Conservation (phyloP, 306 rosid species). For the Acacia crassicarpa region DNA sequence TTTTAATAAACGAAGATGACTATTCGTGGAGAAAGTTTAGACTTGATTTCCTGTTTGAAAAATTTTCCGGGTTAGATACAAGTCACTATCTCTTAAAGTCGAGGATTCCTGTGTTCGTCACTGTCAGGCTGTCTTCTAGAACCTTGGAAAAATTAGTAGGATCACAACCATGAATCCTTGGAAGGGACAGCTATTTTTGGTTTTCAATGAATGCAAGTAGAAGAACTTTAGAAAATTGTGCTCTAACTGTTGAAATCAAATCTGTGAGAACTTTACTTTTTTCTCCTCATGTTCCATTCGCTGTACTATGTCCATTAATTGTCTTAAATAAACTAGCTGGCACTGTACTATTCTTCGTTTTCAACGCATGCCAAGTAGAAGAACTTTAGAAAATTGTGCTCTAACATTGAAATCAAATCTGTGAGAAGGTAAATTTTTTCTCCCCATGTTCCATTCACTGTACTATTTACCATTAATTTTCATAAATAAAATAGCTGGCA, state of each 20-base stretch:
- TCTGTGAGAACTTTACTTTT: background rate
- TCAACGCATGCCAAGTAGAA: background rate
- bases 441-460: background rate
- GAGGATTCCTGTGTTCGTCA: slow-evolving; percentile 27
- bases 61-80: background rate
- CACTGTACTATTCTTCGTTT: too few relatives aligned
- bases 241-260: background rate
- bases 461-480: background rate
- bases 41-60: slow-evolving; percentile 6
- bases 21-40: background rate
- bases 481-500: slow-evolving; percentile 3
- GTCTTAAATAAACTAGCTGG: background rate
- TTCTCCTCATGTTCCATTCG: background rate
- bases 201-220: background rate
- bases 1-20: background rate
- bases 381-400: background rate
- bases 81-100: slow-evolving; percentile 20
- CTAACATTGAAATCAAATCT: background rate
- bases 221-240: background rate
- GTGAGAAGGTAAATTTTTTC: background rate
- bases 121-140: slow-evolving; percentile 23
- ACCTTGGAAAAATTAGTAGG: background rate
- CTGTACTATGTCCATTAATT: background rate
- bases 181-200: slow-evolving; percentile 12
- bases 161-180: slow-evolving; percentile 18